A percentile compares a stretch with the other conserved stretches of the same genome.
These are phyloP conservation scores for Zea luxurians DNA, from an alignment of 176 grass and related monocot genomes.

Conservation along the genomic window DNA sequence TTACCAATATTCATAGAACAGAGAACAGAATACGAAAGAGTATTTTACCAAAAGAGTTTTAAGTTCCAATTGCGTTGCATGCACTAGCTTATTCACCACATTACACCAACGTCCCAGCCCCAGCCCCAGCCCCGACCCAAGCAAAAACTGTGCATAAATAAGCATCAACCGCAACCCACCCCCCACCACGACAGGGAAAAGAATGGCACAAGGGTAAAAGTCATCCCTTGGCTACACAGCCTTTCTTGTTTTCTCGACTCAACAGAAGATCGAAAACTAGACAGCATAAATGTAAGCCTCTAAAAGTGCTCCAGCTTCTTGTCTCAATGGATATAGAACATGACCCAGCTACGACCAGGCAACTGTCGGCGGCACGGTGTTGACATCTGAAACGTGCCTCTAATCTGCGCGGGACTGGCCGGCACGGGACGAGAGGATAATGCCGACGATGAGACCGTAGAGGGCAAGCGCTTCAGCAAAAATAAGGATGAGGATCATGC, in stretches of 20 bases:
- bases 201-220: constrained; percentile 44
- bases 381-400: constrained; percentile 5
- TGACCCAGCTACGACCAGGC: constrained; percentile 5
- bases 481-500: constrained; percentile 72
- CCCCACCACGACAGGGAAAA: constrained; percentile 28
- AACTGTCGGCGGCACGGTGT: no score
- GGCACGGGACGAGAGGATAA: constrained; percentile 59
- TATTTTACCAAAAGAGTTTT: not conserved
- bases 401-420: constrained; percentile 59
- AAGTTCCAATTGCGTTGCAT: constrained; percentile 34
- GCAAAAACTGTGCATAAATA: constrained; percentile 41
- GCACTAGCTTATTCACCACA: constrained; percentile 53
- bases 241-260: constrained; percentile 26
- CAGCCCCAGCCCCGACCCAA: not conserved
- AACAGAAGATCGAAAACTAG: constrained; percentile 44
- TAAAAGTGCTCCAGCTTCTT: constrained; percentile 35
- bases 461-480: constrained; percentile 57
- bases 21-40: not conserved
- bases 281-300: constrained; percentile 31
- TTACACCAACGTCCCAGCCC: constrained; percentile 22
- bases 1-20: not conserved
- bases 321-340: constrained; percentile 48
- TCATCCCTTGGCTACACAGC: constrained; percentile 13
- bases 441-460: constrained; percentile 59
- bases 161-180: constrained; percentile 32